Percentiles rank a stretch among this genome's conserved stretches.
These are phyloP conservation scores for Inonotus hispidus DNA, from an alignment of 1,284 basidiomycete species.

Conservation along the genomic window DNA sequence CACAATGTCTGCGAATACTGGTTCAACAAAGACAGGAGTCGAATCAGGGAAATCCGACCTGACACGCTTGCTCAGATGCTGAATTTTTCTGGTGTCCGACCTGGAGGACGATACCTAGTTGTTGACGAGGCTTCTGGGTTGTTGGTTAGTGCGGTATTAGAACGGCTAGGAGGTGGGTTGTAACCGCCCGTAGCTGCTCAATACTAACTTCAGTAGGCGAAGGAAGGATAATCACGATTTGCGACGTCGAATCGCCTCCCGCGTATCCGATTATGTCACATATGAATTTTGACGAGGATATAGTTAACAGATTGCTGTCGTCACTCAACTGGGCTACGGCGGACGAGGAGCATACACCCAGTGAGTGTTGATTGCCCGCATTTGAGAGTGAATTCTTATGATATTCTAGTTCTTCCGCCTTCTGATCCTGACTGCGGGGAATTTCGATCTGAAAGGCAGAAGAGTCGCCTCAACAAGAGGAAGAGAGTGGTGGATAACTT, in stretches of 20 bases:
- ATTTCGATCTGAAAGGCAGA: constrained; percentile 62
- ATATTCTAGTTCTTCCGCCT: constrained; percentile 46
- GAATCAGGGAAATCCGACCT: constrained; percentile 80
- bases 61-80: constrained; percentile 90
- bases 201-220: constrained; percentile 26
- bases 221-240: constrained; percentile 83
- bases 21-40: constrained; percentile 75
- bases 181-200: constrained; percentile 20
- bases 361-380: constrained; percentile 33
- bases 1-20: constrained; percentile 89
- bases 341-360: constrained; percentile 69
- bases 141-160: constrained; percentile 80
- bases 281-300: constrained; percentile 80
- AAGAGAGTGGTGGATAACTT: constrained; percentile 58
- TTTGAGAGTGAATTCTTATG: not conserved
- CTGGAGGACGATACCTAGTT: constrained; percentile 83
- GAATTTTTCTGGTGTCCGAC: constrained; percentile 76
- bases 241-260: constrained; percentile 90
- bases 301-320: constrained; percentile 50
- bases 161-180: constrained; percentile 75
- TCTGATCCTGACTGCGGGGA: constrained; percentile 50
- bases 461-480: constrained; percentile 63
- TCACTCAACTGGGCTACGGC: constrained; percentile 91
- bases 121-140: constrained; percentile 93
- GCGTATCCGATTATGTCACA: constrained; percentile 80